Conservation (phyloP, 768 basidiomycete genomes). For the Lyophyllum decastes region DNA sequence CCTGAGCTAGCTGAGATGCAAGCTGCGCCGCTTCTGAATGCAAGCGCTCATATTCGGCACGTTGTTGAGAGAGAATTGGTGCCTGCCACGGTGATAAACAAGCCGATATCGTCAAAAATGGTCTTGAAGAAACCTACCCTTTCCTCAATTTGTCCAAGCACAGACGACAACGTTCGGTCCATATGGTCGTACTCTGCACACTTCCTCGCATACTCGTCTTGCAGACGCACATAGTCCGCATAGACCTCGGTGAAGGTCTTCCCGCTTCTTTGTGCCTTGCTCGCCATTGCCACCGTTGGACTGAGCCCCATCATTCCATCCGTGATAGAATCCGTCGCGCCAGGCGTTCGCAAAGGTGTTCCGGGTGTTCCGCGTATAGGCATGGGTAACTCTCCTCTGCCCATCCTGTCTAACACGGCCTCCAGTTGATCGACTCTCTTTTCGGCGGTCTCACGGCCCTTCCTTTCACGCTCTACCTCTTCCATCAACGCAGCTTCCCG, state of each 20-base stretch:
- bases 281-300: slow-evolving; percentile 87
- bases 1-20: slow-evolving; percentile 74
- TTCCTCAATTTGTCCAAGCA: slow-evolving; percentile 82
- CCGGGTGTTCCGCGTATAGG: slow-evolving; percentile 49
- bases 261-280: slow-evolving; percentile 76
- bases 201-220: slow-evolving; percentile 79
- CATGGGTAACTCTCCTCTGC: slow-evolving; percentile 68
- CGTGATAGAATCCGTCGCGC: slow-evolving; percentile 39
- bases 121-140: slow-evolving; percentile 53
- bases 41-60: slow-evolving; percentile 83
- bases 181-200: slow-evolving; percentile 83
- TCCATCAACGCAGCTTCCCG: slow-evolving; percentile 68
- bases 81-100: slow-evolving; percentile 51
- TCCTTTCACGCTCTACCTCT: slow-evolving; percentile 72
- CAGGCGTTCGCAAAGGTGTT: slow-evolving; percentile 47
- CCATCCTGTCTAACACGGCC: slow-evolving; percentile 69
- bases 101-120: slow-evolving; percentile 25
- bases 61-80: slow-evolving; percentile 88
- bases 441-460: slow-evolving; percentile 70
- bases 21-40: slow-evolving; percentile 80
- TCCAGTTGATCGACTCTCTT: slow-evolving; percentile 72
- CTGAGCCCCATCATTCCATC: slow-evolving; percentile 73
- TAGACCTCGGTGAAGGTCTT: slow-evolving; percentile 96
- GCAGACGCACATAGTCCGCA: slow-evolving; percentile 82
- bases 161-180: slow-evolving; percentile 75